Base-by-base conservation (phyloP, 768 basidiomycete genomes). In the Hygrophoropsis aurantiaca region DNA sequence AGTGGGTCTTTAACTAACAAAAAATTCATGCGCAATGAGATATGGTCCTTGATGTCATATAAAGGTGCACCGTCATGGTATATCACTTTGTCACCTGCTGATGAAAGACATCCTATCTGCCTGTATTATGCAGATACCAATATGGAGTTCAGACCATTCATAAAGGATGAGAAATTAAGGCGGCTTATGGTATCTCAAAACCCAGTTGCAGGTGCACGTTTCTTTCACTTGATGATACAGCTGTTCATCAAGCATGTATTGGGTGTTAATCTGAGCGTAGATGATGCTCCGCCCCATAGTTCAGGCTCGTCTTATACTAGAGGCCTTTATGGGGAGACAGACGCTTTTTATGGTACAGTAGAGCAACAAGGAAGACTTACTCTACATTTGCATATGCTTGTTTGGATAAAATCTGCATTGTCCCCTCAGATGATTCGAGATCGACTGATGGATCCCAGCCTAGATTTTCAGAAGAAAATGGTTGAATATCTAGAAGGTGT, bases 291-390 rank as follows among this genome's bases (percentile, higher is more conserved):
- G 6, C 27, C 27, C 7, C 7, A 6, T 7, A 13, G 27, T 6
- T 7, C 13, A 6, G 13, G 27, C 7, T 30, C 27, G 13, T 30
- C 6, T 13, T 30, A n/a, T n/a, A n/a, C 27, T 30, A 6, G 27
- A 7, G 27, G 27, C 7, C 13, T 30, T 13, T 30, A 30, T 13
- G 70, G 72, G 0, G 4, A 42, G 2, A 52, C 69, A 1, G 32
- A 37, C 13, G 72, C 65, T 1, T 74, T 71, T 47, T 62, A 69
- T 46, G 72, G 69, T 0, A 52, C 59, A 0, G 67, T 74, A 0
- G 73, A 77, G 55, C 52, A 62, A 1, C 74, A 77, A 53, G 71
- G 67, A 7, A 15, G 39, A 5, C 74, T 74, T 0, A 70, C 64
- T 0, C 57, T 78, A 2, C 76, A 74, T 51, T 44, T 70, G 0